Base-by-base conservation (phyloP, 1,139 yeast genomes). In the Yarrowia galli region DNA sequence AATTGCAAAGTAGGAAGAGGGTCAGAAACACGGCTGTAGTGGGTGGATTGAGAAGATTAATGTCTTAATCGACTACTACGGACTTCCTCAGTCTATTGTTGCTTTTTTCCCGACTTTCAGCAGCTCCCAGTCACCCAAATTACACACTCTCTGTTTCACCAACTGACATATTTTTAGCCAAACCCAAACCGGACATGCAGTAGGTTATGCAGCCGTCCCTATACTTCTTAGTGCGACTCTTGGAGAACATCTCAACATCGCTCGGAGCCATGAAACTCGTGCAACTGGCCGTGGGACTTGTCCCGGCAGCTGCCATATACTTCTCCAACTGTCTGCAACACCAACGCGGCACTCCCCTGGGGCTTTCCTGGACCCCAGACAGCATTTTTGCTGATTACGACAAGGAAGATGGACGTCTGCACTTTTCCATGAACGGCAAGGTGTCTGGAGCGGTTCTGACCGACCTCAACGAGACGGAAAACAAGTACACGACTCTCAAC, bases 401-500 rank as follows among this genome's bases (percentile, higher is more conserved):
- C 46, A 28, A 18, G 13, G 20, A 32, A 3, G 16, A 45, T 3
- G 45, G 54, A 2, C 43, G 15, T 9, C 38, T 65, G 6, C 49
- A 32, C 32, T 46, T 45, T n/a, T 36, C 45, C 5, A 49, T 65
- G 15, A 35, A 15, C 3, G 68, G 68, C 12, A 16, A 28, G 2
- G 56, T 56, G 20, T n/a, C 36, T 12, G 68, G 65, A 2, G 32
- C 15, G 16, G 28, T 9, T 2, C 46, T 65, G 10, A 35, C 10
- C 22, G 68, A 65, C 48, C 46, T 65, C 16, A 65, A 58, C 42
- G 46, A 15, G 42, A 38, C 53, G 20, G 56, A 49, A n/a, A 65
- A 65, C 48, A 65, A 56, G 48, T 65, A 65, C 65, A 65, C 68
- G n/a, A 65, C 68, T 15, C 35, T 65, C 25, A 45, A 48, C 32